Evolutionary conservation across 2,329 filamentous ascomycete genomes (phyloP), one percentile per base, ranked within the genome.

Genomic region (Byssoonygena ceratinophila): DNA sequence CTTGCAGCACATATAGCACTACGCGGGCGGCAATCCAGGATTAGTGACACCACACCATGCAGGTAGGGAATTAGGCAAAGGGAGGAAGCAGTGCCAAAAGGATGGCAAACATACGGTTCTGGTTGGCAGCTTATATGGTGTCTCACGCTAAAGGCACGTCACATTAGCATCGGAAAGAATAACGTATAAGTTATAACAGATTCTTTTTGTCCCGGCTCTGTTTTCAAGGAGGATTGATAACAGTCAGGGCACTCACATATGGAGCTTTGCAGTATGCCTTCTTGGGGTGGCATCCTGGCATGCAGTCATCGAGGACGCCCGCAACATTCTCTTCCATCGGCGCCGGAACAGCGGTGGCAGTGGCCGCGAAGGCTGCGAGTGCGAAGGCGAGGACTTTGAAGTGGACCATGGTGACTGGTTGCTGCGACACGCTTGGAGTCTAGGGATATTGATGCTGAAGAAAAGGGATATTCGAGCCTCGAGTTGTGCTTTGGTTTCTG

Each of bases 1-100:
- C 46, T 37, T 40, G 46, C 46, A 49, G 36, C 46, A 49, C 36
- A 29, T 29, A 23, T 39, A 49, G 23, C 46, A 49, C 46, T 49
- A 25, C 25, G 16, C 6, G 18, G 18, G 6, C 41, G 34, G 5
- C 36, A 20, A 39, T 39, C 14, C 14, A 1, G 9, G 27, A 27
- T 46, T 18, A 48, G 46, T 27, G 16, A 46, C 14, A 45, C 12
- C 8, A 29, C 9, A 9, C 27, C 27, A 29, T 9, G 27, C 27
- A 29, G 27, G 9, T 4, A 9, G 27, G 4, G 9, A 29, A 29
- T 29, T 29, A 29, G 27, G 27, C 4, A 29, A 29, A 29, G 27
- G 5, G 11, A 5, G 27, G 11, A 29, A 29, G 5, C 4, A 29
- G 27, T 5, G 27, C n/a, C 27, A 29, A 29, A 5, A 11, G 27